Percentiles rank a stretch among this genome's conserved stretches.
Evolutionary conservation across 768 basidiomycete species (phyloP).

Genomic region (Tylopilus rubrobrunneus): DNA sequence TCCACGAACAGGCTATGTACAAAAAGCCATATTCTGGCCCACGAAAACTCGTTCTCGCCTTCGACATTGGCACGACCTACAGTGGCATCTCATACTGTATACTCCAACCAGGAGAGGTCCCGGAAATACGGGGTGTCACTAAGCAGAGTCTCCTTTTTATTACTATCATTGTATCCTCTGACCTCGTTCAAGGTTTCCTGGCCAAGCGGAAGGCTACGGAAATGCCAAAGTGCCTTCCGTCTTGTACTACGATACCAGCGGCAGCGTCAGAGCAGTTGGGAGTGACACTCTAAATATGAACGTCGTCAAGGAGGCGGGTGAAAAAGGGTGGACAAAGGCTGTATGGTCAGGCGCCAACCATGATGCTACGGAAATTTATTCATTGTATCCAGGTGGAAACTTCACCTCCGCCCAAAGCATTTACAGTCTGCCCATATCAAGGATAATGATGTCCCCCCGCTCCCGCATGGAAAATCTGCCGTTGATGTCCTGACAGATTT

Average conservation of each 20-base stretch:
- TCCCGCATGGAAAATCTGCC: background rate
- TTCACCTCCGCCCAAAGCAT: background rate
- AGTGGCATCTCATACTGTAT: background rate
- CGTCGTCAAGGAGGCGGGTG: background rate
- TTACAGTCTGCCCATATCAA: background rate
- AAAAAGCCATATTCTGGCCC: background rate
- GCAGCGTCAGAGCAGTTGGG: background rate
- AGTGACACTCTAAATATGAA: background rate
- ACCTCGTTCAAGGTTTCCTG: background rate
- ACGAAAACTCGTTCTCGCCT: background rate
- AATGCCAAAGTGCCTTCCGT: slow-evolving; percentile 5
- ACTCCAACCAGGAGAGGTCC: slow-evolving; percentile 1
- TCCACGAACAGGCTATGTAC: background rate
- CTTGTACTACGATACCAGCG: background rate
- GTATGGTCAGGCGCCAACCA: slow-evolving; percentile 10
- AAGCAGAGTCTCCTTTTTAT: background rate
- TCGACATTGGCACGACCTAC: background rate
- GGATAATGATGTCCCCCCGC: background rate
- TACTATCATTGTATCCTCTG: background rate
- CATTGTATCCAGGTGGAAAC: background rate
- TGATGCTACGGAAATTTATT: too few species aligned
- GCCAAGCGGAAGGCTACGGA: background rate
- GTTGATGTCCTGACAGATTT: background rate
- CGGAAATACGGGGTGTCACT: slow-evolving; percentile 2
- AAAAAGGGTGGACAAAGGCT: background rate